Evolutionary conservation across 1,284 basidiomycete species (phyloP).

Genomic region (Porogramme epimiltina): DNA sequence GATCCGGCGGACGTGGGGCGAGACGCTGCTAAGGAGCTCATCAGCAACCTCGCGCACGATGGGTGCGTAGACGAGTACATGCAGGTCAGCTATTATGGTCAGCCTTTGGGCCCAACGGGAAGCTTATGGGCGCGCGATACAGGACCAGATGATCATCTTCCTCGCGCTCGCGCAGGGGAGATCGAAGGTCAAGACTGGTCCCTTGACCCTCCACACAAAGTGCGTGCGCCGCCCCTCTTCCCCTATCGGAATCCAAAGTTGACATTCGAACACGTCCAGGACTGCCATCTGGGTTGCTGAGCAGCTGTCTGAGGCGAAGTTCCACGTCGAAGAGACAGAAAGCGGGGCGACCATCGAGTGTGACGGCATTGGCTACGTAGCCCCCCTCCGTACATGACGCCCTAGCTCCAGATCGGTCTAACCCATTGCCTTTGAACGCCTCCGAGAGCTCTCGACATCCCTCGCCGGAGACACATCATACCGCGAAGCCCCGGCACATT

Average conservation of each 20-base stretch:
- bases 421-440: no score
- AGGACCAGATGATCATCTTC: conserved; percentile 78
- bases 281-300: conserved; percentile 75
- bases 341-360: conserved; percentile 14
- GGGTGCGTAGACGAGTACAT: conserved; percentile 71
- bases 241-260: no score
- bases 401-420: no score
- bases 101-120: no score
- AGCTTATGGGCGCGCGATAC: conserved; percentile 29
- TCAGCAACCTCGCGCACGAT: conserved; percentile 53
- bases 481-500: no score
- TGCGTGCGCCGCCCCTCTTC: conserved; percentile 28
- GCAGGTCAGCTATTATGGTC: conserved; percentile 37
- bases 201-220: conserved; percentile 67
- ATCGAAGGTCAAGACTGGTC: conserved; percentile 56
- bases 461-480: no score
- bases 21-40: conserved; percentile 58
- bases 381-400: not conserved
- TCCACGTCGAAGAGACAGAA: conserved; percentile 44
- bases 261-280: no score
- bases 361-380: conserved; percentile 20
- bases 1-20: conserved; percentile 50
- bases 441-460: no score
- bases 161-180: conserved; percentile 67
- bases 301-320: conserved; percentile 63